A percentile compares a stretch with the other conserved stretches of the same genome.
These are phyloP conservation scores for Tillandsia leiboldiana DNA, from an alignment of 176 grass and related monocot species.

Conservation along the genomic window DNA sequence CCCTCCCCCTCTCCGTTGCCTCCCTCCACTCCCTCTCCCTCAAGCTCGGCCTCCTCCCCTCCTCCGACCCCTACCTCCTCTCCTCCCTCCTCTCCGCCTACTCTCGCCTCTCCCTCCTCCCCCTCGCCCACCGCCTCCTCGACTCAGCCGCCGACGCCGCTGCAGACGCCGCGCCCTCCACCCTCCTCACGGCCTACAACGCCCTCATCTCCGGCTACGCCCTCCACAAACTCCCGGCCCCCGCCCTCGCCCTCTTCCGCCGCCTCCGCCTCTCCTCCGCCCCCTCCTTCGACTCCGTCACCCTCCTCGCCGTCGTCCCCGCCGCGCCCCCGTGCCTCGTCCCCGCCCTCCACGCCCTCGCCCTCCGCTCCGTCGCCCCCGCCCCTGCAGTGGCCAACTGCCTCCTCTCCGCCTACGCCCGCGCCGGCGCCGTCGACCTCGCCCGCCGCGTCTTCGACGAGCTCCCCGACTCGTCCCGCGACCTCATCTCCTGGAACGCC, in stretches of 20 bases:
- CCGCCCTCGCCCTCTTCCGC: conserved; percentile 37
- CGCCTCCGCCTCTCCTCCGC: conserved; percentile 24
- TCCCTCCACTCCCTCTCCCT: conserved; percentile 42
- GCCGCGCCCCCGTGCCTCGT: conserved; percentile 18
- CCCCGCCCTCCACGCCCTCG: conserved; percentile 41
- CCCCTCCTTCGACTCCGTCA: conserved; percentile 41
- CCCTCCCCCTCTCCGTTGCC: conserved; percentile 19
- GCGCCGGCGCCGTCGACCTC: conserved; percentile 22
- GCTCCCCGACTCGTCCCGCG: conserved; percentile 19
- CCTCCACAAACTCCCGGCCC: conserved; percentile 20
- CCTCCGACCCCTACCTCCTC: conserved; percentile 42
- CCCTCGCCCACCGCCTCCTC: conserved; percentile 38
- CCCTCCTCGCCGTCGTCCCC: conserved; percentile 43
- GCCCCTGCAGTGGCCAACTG: conserved; percentile 41
- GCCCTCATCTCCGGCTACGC: conserved; percentile 54
- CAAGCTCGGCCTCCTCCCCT: conserved; percentile 46
- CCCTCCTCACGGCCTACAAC: conserved; percentile 47
- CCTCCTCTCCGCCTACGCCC: conserved; percentile 34
- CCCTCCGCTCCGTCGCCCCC: conserved; percentile 3
- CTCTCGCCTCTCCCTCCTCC: conserved; percentile 42
- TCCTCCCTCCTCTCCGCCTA: conserved; percentile 40
- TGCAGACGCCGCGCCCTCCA: conserved; percentile 7
- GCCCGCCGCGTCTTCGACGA: conserved; percentile 39
- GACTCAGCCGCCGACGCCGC: conserved; percentile 10
- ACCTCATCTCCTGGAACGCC: conserved; percentile 61